A percentile compares a stretch with the other conserved stretches of the same genome.
phyloP scores from a whole-genome alignment of 768 basidiomycete genomes.

The Roridomyces roridus region DNA sequence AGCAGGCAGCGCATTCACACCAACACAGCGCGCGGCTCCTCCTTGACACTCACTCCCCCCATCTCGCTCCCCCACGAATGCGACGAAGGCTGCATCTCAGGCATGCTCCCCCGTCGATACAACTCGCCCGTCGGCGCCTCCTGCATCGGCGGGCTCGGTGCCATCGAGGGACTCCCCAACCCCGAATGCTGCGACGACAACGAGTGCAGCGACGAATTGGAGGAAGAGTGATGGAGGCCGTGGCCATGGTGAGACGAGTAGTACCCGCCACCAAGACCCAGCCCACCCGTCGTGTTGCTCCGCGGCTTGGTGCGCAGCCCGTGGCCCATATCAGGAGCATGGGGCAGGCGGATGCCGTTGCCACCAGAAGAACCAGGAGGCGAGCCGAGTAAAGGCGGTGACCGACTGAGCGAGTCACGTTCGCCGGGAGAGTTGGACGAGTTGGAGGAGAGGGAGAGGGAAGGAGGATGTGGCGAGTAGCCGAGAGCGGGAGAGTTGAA shows the following conservation, averaged over 20 bases:
- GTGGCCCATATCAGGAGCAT: slow-evolving; percentile 56
- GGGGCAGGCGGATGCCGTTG: slow-evolving; percentile 75
- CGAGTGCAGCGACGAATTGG: slow-evolving; percentile 7
- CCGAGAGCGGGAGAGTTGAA: slow-evolving; percentile 55
- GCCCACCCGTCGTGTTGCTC: slow-evolving; percentile 23
- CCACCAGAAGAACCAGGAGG: slow-evolving; percentile 34
- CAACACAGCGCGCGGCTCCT: slow-evolving; percentile 19
- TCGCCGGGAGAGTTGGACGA: slow-evolving; percentile 34
- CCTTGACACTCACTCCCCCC: slow-evolving; percentile 17
- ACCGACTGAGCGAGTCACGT: slow-evolving; percentile 4
- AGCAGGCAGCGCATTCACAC: not conserved
- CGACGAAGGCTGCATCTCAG: slow-evolving; percentile 4
- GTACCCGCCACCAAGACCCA: not conserved
- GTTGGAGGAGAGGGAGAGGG: slow-evolving; percentile 69
- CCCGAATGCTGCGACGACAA: not conserved
- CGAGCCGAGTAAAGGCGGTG: slow-evolving; percentile 4
- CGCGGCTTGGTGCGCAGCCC: slow-evolving; percentile 23
- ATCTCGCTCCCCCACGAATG: not conserved
- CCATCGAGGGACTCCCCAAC: not conserved
- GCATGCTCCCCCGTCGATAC: slow-evolving; percentile 14
- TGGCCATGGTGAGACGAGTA: not conserved
- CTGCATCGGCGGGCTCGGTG: not conserved
- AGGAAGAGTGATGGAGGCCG: not conserved
- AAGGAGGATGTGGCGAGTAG: slow-evolving; percentile 50
- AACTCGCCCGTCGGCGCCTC: not conserved